Percentiles rank a stretch among this genome's conserved stretches.
Evolutionary conservation across 1,284 basidiomycete species (phyloP).

Genomic region (Jaminaea rosea): DNA sequence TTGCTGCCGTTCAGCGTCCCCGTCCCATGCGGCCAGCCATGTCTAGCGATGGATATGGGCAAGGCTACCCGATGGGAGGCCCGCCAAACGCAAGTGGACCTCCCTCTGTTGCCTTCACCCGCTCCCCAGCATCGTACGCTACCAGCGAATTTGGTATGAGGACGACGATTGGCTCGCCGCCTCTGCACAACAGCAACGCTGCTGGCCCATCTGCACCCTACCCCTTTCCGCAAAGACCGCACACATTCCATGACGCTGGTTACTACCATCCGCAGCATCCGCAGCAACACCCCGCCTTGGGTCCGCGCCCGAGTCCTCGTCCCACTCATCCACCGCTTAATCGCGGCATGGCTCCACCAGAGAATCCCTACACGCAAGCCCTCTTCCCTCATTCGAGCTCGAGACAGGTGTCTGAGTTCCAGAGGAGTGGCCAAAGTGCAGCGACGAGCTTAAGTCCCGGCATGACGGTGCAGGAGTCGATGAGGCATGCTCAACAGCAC

Average conservation of each 20-base stretch:
- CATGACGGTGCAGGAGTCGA: conserved; percentile 39
- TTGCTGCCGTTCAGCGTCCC: too few species aligned
- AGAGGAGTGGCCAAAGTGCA: conserved; percentile 21
- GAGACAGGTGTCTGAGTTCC: conserved; percentile 37
- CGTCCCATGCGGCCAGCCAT: too few species aligned
- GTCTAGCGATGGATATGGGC: too few species aligned
- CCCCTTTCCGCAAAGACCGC: conserved; percentile 20
- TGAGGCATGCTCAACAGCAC: conserved; percentile 10
- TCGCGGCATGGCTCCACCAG: conserved; percentile 13
- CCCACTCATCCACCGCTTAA: not conserved
- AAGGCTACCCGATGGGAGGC: too few species aligned
- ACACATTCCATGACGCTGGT: conserved; percentile 25
- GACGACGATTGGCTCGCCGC: not conserved
- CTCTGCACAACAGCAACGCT: too few species aligned
- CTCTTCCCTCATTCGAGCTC: conserved; percentile 37
- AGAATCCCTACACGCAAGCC: conserved; percentile 32
- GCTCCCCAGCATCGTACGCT: too few species aligned
- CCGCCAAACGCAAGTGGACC: too few species aligned
- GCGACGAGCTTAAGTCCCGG: conserved; percentile 13
- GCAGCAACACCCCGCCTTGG: conserved; percentile 15
- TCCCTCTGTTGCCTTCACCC: too few species aligned
- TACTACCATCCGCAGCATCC: not conserved
- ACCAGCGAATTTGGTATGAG: conserved; percentile 2
- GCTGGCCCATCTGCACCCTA: conserved; percentile 1
- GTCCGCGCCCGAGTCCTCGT: not conserved